These are phyloP conservation scores for Plasmopara halstedii DNA, from an alignment of 352 stramenopile genomes.

Conservation along the genomic window DNA sequence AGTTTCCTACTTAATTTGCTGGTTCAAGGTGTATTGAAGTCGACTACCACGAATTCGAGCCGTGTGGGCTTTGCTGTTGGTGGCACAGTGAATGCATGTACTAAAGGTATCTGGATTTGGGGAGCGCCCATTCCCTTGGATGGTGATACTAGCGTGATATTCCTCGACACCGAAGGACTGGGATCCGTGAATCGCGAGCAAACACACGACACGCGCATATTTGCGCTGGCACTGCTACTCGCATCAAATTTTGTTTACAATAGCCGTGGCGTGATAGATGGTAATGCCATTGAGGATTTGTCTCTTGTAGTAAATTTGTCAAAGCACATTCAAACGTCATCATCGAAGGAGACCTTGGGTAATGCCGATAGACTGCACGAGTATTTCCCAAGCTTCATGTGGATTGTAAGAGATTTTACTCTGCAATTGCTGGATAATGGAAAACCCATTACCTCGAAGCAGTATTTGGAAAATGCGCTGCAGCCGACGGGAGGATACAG, in stretches of 20 bases:
- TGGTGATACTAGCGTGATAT: conserved; percentile 64
- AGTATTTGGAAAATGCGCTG: conserved; percentile 86
- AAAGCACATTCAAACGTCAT: conserved; percentile 80
- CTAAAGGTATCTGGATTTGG: conserved; percentile 91
- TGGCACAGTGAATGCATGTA: conserved; percentile 83
- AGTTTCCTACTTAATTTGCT: conserved; percentile 87
- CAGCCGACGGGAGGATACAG: conserved; percentile 73
- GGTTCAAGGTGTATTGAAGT: conserved; percentile 24
- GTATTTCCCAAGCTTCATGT: conserved; percentile 86
- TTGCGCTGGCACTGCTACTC: conserved; percentile 81
- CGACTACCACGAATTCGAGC: conserved; percentile 2
- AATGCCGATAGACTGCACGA: conserved; percentile 45
- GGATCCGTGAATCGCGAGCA: conserved; percentile 76
- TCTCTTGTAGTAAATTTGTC: conserved; percentile 88
- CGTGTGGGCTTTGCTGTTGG: conserved; percentile 69
- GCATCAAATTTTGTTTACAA: conserved; percentile 89
- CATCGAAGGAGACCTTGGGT: conserved; percentile 18
- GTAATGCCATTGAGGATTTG: conserved; percentile 83
- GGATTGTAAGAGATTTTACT: conserved; percentile 88
- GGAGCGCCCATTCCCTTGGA: conserved; percentile 63
- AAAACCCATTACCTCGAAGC: conserved; percentile 80
- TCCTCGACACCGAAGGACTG: conserved; percentile 87
- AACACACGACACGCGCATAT: conserved; percentile 88
- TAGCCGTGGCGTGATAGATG: conserved; percentile 84
- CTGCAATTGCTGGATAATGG: conserved; percentile 81